Conservation (phyloP, 176 grass and related monocot genomes). For the Avena insularis region DNA sequence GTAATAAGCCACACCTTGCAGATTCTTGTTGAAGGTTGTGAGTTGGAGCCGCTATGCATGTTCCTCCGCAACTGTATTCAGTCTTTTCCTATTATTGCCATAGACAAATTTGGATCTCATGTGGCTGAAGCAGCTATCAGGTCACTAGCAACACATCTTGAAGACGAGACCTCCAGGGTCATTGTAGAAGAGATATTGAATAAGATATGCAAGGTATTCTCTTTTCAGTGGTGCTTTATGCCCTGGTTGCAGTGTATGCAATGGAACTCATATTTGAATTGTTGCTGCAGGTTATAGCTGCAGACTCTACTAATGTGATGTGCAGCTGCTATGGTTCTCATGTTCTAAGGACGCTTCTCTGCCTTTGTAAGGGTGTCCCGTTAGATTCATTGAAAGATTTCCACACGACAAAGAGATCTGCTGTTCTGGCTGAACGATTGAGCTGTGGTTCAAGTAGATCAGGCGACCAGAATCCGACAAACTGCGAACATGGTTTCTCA, state of each 20-base stretch:
- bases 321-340: constrained; percentile 84
- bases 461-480: constrained; percentile 41
- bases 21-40: constrained; percentile 74
- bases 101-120: constrained; percentile 85
- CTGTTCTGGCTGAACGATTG: constrained; percentile 70
- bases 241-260: not conserved
- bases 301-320: constrained; percentile 65
- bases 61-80: constrained; percentile 68
- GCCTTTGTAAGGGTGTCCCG: constrained; percentile 85
- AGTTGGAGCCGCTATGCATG: constrained; percentile 74
- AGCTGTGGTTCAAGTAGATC: constrained; percentile 54
- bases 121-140: constrained; percentile 80
- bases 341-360: constrained; percentile 87
- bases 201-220: constrained; percentile 80
- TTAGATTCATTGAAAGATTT: constrained; percentile 69
- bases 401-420: constrained; percentile 78
- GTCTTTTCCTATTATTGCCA: constrained; percentile 62
- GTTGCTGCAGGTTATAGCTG: constrained; percentile 62
- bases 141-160: constrained; percentile 73
- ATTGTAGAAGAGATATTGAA: constrained; percentile 68
- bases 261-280: constrained; percentile 31
- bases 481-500: constrained; percentile 59
- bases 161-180: constrained; percentile 69
- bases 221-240: not conserved
- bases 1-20: constrained; percentile 85